phyloP scores from a whole-genome alignment of 2,329 filamentous ascomycete genomes.

The Ploettnerulaceae sp. region DNA sequence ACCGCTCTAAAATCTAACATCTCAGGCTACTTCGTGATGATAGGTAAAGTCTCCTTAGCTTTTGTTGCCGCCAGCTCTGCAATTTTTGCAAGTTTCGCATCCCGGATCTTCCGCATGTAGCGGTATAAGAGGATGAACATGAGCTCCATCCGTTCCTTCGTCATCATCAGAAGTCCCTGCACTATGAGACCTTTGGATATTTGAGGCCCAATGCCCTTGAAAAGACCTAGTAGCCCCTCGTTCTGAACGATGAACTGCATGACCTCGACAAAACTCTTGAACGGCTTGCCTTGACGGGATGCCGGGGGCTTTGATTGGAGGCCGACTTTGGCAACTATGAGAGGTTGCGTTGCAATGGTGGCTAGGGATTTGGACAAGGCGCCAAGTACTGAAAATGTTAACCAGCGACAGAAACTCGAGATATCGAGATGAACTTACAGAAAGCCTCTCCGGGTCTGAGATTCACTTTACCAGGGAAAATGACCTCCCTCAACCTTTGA shows the following conservation, averaged over 20 bases:
- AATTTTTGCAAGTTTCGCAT: constrained; percentile 63
- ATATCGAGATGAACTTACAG: constrained; percentile 52
- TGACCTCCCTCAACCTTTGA: constrained; percentile 71
- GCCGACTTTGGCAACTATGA: constrained; percentile 97
- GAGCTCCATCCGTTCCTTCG: constrained; percentile 91
- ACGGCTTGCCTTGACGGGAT: constrained; percentile 78
- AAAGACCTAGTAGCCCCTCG: constrained; percentile 77
- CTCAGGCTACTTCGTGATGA: constrained; percentile 32
- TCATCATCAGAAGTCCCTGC: constrained; percentile 98
- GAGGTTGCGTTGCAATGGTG: constrained; percentile 85
- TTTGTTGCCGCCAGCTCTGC: constrained; percentile 59
- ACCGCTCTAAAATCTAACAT: constrained; percentile 15
- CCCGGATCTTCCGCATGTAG: constrained; percentile 67
- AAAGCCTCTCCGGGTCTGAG: constrained; percentile 87
- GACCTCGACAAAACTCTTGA: constrained; percentile 89
- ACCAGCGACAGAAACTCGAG: no score
- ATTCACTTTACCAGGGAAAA: constrained; percentile 73
- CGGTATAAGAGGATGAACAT: constrained; percentile 81
- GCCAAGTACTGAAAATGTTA: constrained; percentile 62
- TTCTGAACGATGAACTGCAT: constrained; percentile 91
- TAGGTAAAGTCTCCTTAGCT: constrained; percentile 39
- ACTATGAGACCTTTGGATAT: constrained; percentile 89
- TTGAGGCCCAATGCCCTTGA: constrained; percentile 95
- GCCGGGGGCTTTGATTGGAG: constrained; percentile 90
- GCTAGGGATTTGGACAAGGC: constrained; percentile 90